Base-by-base conservation (phyloP, 139 green algal species). In the Tetradesmus lagerheimii region DNA sequence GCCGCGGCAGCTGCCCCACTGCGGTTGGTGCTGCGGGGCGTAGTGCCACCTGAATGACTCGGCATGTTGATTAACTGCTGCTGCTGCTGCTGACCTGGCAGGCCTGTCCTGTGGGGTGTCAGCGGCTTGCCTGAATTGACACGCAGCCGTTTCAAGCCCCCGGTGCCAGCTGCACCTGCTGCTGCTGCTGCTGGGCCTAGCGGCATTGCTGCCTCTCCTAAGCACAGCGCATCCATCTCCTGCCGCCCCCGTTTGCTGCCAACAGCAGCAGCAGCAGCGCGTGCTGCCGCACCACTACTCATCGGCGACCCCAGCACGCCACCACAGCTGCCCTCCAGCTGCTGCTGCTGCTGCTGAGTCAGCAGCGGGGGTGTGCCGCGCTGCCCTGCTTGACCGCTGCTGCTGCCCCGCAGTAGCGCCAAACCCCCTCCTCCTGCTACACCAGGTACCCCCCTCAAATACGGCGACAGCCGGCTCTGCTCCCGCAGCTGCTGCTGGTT, bases 171-270 rank as follows among this genome's bases (percentile, higher is more conserved):
- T 34, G 12, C 34, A 15, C 15, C 75, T 29, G 35, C 75, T 80
- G 15, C 75, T 11, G 75, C 75, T 50, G 35, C 75, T 50, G 75
- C 75, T 27, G 75, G 11, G 9, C 9, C 4, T 18, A 83, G 11
- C 27, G 78, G 41, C 23, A 88, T n/a, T 43, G 83, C 83, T 8
- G 83, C 31, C 23, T 80, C 83, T 1, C 64, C 64, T 31, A 88
- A 35, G 38, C 64, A 66, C 38, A 88, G 38, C n/a, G 43, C 37
- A 23, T 88, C 83, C 83, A 88, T 88, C 27, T 87, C 82, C 82
- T 79, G 82, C 82, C 82, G 27, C 20, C 34, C 53, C 23, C 82
- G 31, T 37, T 87, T 87, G 53, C 16, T 29, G 67, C n/a, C 9
- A 25, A 66, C 79, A 38, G 79, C 41, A 66, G 23, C 35, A 47